Evolutionary conservation across 169 alveolate genomes (phyloP), one percentile per base, ranked within the genome.

Genomic region (Cyclospora cayetanensis): DNA sequence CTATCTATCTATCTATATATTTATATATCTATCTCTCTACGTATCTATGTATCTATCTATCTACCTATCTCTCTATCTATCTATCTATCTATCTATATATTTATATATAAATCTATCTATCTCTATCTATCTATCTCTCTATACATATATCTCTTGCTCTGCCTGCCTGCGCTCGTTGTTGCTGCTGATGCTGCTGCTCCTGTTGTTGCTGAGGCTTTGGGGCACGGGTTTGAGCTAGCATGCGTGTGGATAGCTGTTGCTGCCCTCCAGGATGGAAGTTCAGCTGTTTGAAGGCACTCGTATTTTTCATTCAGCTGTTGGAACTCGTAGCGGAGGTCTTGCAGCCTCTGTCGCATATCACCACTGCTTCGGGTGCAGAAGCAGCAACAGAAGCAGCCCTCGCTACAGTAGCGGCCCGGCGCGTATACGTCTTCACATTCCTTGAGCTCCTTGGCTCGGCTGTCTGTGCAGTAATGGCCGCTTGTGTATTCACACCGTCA

Each of bases 241-340:
- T 7, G 35, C 35, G 27, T 39, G 85, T 41, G 29, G 86, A n/a
- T n/a, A 20, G 35, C 86, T 76, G 86, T 76, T 46, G 43, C 72
- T 50, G 50, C 70, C 27, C 52, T 70, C 50, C 88, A 79, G 88
- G 88, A 4, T 79, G 88, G 88, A 79, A 79, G 39, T 79, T 79
- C 29, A 79, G 72, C 18, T 79, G 88, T 39, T 46, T 79, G 27
- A 79, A 79, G 88, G 88, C 88, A 31, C 88, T 79, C 72, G 88
- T 79, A 20, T 37, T 79, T 79, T 79, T 79, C 88, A 79, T 79
- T 9, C 88, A 79, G 34, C 5, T 79, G 66, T 55, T 79, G 43
- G 88, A 79, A 25, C 66, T 79, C 12, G 88, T 52, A 4, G 88
- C 88, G 88, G 88, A 79, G 39, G 66, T 39, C n/a, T 18, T 79